A percentile compares a stretch with the other conserved stretches of the same genome.
Conservation (phyloP, 108 stramenopile genomes). For the Pseudonitzschia multiseries region DNA sequence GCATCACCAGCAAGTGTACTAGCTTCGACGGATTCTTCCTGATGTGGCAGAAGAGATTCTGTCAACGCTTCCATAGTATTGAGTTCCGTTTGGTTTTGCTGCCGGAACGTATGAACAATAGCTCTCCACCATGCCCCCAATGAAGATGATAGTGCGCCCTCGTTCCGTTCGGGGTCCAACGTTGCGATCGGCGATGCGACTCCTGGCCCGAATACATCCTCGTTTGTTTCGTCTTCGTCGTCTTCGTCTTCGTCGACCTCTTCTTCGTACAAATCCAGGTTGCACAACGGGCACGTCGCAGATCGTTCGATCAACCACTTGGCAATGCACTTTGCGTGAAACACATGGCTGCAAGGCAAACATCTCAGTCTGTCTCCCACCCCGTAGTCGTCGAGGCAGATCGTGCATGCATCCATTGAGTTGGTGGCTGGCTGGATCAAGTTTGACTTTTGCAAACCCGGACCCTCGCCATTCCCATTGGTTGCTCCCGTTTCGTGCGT, state of each 20-base stretch:
- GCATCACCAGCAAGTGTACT: background rate
- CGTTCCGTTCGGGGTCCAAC: background rate
- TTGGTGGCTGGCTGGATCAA: background rate
- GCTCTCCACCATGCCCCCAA: constrained; percentile 11
- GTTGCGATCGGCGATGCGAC: constrained; percentile 2
- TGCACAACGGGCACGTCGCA: constrained; percentile 60
- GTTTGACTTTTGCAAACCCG: background rate
- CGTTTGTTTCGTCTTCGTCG: background rate
- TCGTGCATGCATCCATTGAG: constrained; percentile 40
- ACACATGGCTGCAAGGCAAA: constrained; percentile 68
- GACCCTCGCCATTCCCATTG: background rate
- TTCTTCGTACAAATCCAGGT: constrained; percentile 42
- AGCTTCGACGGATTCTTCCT: background rate
- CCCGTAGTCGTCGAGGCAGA: constrained; percentile 78
- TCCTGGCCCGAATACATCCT: background rate
- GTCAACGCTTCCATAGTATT: background rate
- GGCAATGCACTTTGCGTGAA: constrained; percentile 69
- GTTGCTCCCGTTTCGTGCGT: too few species aligned
- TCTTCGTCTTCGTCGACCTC: constrained; percentile 26
- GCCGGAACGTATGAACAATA: background rate
- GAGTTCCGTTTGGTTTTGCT: background rate
- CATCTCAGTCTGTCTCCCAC: constrained; percentile 46
- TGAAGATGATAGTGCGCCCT: background rate
- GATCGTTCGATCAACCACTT: constrained; percentile 64
- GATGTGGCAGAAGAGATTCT: constrained; percentile 11